Evolutionary conservation across 768 basidiomycete species (phyloP).

Genomic region (Collybiopsis confluens): DNA sequence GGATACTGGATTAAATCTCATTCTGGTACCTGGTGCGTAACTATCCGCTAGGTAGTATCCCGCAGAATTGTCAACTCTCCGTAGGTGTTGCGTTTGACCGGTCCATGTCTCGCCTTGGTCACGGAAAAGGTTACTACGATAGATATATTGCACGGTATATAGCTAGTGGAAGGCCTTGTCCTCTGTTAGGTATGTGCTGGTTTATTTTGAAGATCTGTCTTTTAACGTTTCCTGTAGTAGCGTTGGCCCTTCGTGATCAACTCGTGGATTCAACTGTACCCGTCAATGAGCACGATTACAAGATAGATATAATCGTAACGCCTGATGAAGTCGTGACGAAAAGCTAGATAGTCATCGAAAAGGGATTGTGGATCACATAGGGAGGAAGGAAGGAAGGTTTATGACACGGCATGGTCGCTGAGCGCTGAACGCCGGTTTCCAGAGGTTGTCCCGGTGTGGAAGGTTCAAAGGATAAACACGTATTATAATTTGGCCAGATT

Average conservation of each 20-base stretch:
- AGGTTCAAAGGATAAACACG: no score
- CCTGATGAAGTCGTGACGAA: constrained; percentile 27
- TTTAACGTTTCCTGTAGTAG: constrained; percentile 41
- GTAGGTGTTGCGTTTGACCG: constrained; percentile 74
- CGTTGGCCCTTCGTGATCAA: constrained; percentile 60
- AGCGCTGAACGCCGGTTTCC: no score
- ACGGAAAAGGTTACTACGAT: constrained; percentile 85
- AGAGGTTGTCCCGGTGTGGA: no score
- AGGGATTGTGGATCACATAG: no score
- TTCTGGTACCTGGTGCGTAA: constrained; percentile 60
- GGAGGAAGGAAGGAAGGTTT: no score
- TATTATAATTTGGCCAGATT: no score
- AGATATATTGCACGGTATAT: constrained; percentile 60
- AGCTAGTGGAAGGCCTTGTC: constrained; percentile 36
- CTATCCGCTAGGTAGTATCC: neutral
- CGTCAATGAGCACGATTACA: constrained; percentile 54
- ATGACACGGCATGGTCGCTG: no score
- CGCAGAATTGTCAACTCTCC: neutral
- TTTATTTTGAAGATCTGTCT: neutral
- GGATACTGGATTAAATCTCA: constrained; percentile 49
- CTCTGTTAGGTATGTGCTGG: constrained; percentile 51
- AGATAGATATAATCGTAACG: constrained; percentile 57
- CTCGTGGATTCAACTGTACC: constrained; percentile 51
- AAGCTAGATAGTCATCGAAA: neutral
- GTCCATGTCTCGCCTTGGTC: constrained; percentile 65